Conservation (phyloP, 306 rosid genomes). For the Senna tora region DNA sequence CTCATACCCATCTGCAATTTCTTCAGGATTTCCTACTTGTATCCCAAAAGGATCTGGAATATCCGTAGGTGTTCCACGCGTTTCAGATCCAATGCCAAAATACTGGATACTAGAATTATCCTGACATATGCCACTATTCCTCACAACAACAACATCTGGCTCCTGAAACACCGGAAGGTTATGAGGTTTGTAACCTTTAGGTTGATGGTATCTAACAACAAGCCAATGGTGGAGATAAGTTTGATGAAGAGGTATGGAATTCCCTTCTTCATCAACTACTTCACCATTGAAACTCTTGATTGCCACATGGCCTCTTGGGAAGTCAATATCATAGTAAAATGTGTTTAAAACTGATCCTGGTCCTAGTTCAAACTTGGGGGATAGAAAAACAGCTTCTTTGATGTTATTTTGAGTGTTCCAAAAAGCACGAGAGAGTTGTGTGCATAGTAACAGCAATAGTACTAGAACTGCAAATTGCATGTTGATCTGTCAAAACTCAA, state of each 20-base stretch:
- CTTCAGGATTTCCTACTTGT: constrained; percentile 7
- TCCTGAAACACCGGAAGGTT: no score
- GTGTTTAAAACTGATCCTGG: background rate
- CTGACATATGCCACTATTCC: constrained; percentile 16
- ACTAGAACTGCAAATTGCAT: background rate
- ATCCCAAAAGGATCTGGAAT: constrained; percentile 1
- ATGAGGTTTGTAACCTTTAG: background rate
- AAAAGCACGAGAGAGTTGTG: background rate
- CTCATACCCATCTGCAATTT: background rate
- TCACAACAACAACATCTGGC: background rate
- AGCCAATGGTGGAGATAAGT: background rate
- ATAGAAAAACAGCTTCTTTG: background rate
- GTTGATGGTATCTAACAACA: background rate
- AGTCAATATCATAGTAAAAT: background rate
- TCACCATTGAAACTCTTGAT: background rate
- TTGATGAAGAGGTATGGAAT: background rate
- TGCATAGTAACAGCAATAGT: background rate
- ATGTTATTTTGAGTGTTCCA: background rate
- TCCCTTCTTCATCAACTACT: background rate
- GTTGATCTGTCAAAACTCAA: background rate
- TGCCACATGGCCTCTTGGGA: background rate
- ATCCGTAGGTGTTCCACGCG: background rate
- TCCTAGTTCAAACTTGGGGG: background rate
- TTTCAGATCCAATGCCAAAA: constrained; percentile 22
- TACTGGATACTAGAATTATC: background rate